Base-by-base conservation (phyloP, 225 moss, liverwort and hornwort genomes). In the Physcomitrium patens region DNA sequence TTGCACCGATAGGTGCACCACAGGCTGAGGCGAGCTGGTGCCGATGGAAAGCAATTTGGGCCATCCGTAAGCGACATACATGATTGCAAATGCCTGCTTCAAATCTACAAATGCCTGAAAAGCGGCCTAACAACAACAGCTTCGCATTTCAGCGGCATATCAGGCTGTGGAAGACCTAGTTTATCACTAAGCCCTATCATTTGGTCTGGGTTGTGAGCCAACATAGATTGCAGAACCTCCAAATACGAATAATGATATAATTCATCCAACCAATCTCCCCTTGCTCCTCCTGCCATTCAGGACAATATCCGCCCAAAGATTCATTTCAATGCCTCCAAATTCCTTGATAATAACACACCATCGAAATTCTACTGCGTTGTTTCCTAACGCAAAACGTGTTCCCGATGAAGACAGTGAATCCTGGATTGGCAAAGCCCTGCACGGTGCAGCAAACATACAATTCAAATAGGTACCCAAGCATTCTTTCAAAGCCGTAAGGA, bases 11-110 rank as follows among this genome's bases (percentile, higher is more conserved):
- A 93, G 87, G 77, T 94, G 91, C 67, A 97, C 91, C 73, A 97
- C 85, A 72, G 89, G 91, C 90, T 93, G 89, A 65, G 91, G 94
- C 60, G 91, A 89, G 81, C 86, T 91, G 77, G 82, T 77, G 77
- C 77, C 87, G 85, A 97, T 90, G 78, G 93, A 92, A 76, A 94
- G 84, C 88, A 91, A 83, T 88, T 97, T 97, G 70, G 97, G 97
- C 97, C 97, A 97, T 80, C 97, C 97, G 76, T 97, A 97, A 65
- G 97, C 97, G 74, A 97, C 91, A 73, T 97, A 97, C 97, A 97
- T 97, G 85, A 82, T 92, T 84, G 77, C 15, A 84, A 68, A 55
- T 66, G 51, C 48, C 52, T 67, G 51, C 72, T 76, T 59, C 19
- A 47, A 49, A 50, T 63, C 19, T 31, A 76, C 2, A 41, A 67